Evolutionary conservation across 352 stramenopile species (phyloP), one percentile per base, ranked within the genome.

Genomic region (Globisporangium irregulare): DNA sequence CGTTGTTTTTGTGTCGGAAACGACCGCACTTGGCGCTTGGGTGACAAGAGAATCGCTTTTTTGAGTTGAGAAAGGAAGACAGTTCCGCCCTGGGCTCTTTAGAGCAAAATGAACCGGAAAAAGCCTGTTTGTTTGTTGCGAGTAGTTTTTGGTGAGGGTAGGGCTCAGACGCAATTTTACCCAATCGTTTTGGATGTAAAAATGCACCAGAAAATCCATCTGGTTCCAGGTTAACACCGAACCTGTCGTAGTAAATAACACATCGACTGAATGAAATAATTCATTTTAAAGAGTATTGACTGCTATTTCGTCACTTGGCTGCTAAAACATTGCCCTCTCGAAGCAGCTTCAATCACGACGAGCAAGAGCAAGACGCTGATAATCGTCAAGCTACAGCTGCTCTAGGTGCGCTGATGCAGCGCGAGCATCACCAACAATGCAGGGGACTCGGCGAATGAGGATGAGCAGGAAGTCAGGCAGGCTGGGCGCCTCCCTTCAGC

Each of bases 11-110:
- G 48, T 60, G 54, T 60, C 12, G 48, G 24, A 51, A 67, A 48
- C 8, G n/a, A 4, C 6, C 62, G 12, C 38, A 0, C 38, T 54
- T 48, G 32, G 4, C n/a, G 29, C 15, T 18, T 60, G 55, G 27
- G 27, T 61, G 15, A 25, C 36, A 46, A 22, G 27, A 22, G 18
- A 50, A 46, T 6, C 55, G 43, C 12, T 46, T 46, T 22, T 22
- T n/a, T 43, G 12, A 15, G 36, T 38, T 38, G 32, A 38, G 8
- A 48, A 61, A 24, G 29, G 56, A 38, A 62, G 56, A 62, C 56
- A 62, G 56, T 62, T 62, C 56, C 56, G 56, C 18, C 53, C 56
- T 62, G 56, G n/a, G 15, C 32, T 25, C 24, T 63, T 46, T 57
- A 14, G 4, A 27, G 51, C 3, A 34, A 51, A 51, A 22, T 51